Evolutionary conservation across 495 filamentous ascomycete genomes (phyloP).

Genomic region (Penicillium pancosmium): DNA sequence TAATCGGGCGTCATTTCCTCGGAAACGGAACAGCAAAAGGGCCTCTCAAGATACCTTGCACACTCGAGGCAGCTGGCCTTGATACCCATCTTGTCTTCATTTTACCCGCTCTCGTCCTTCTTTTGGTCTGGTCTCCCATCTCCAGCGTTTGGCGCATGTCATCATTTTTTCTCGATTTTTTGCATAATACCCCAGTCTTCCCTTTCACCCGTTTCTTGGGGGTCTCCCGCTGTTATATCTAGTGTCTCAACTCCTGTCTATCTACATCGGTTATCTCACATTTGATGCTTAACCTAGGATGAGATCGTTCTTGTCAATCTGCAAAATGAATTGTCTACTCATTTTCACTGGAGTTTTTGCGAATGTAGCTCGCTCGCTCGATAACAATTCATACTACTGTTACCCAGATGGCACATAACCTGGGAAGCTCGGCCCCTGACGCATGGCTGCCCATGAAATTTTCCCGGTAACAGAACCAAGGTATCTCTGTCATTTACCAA

Average conservation of each 20-base stretch:
- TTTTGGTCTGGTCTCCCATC: conserved; percentile 10
- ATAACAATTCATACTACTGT: not conserved
- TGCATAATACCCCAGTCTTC: conserved; percentile 45
- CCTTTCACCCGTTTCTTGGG: conserved; percentile 12
- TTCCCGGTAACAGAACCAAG: too few species aligned
- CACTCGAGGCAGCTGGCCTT: not conserved
- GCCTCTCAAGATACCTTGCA: too few species aligned
- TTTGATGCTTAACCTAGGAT: not conserved
- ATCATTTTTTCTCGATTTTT: conserved; percentile 24
- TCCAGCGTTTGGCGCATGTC: conserved; percentile 24
- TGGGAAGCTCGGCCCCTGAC: too few species aligned
- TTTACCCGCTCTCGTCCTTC: not conserved
- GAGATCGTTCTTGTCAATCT: not conserved
- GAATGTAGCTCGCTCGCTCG: too few species aligned
- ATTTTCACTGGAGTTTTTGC: too few species aligned
- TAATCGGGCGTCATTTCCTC: not conserved
- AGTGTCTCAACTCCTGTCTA: not conserved
- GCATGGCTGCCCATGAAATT: too few species aligned
- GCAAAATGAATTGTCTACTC: not conserved
- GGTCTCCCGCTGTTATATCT: not conserved
- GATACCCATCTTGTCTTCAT: too few species aligned
- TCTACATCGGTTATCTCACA: not conserved
- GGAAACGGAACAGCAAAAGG: too few species aligned
- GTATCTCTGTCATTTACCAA: not conserved
- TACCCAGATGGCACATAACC: not conserved